phyloP scores from a whole-genome alignment of 257 asterid species.

The Solanum stenotomum region DNA sequence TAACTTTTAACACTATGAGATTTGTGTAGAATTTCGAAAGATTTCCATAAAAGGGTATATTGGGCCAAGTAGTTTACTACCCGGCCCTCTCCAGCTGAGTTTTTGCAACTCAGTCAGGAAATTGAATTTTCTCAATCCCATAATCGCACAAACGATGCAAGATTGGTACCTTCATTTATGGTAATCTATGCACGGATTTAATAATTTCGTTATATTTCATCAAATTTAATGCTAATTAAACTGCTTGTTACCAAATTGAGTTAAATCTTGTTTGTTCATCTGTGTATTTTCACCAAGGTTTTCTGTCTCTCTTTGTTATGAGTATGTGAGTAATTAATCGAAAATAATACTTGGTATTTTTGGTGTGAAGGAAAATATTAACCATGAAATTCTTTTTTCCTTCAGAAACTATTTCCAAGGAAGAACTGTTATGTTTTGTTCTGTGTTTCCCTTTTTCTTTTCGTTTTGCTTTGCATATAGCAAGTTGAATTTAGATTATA shows the following conservation, averaged over 20 bases:
- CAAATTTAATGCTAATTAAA: too few species aligned
- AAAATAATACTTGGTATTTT: background rate
- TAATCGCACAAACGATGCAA: background rate
- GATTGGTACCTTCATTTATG: background rate
- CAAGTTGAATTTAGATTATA: background rate
- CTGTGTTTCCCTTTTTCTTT: background rate
- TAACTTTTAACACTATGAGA: too few species aligned
- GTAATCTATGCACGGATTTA: background rate
- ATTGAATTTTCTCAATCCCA: background rate
- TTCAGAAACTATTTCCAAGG: background rate
- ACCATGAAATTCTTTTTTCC: background rate
- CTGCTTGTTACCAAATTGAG: background rate
- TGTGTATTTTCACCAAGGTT: background rate
- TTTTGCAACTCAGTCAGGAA: background rate
- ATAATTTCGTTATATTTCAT: background rate
- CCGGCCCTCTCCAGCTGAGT: background rate
- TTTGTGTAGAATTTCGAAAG: background rate
- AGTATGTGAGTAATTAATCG: background rate
- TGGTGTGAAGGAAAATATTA: background rate
- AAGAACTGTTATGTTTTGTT: background rate
- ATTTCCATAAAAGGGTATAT: background rate
- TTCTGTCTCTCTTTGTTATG: background rate
- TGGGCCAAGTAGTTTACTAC: background rate
- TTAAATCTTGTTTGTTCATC: background rate
- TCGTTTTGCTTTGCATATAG: background rate